phyloP scores from a whole-genome alignment of 1,284 basidiomycete genomes.

The Ustilago curta region DNA sequence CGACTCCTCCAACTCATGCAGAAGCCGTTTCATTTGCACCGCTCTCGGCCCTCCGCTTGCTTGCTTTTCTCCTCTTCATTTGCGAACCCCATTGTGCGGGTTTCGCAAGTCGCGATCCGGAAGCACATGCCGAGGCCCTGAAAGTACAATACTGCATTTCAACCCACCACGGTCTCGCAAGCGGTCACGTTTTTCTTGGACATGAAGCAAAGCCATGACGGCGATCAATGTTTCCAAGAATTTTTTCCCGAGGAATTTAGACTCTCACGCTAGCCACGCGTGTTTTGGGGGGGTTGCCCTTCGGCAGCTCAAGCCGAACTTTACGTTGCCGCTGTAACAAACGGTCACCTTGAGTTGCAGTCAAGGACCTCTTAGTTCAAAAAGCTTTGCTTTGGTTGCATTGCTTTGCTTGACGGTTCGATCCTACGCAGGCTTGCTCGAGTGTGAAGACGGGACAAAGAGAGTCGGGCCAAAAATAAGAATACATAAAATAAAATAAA shows the following conservation, averaged over 20 bases:
- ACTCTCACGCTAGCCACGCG: background rate
- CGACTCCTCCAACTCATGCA: background rate
- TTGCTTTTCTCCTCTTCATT: background rate
- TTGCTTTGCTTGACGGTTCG: too few relatives aligned
- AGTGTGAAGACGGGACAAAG: too few relatives aligned
- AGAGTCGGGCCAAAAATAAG: too few relatives aligned
- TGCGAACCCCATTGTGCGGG: background rate
- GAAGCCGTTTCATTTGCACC: background rate
- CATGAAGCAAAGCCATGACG: background rate
- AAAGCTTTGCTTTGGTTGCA: too few relatives aligned
- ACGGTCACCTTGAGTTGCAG: too few relatives aligned
- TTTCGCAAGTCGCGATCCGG: constrained; percentile 1
- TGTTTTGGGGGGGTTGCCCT: background rate
- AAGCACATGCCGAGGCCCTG: background rate
- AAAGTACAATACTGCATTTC: background rate
- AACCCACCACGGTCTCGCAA: background rate
- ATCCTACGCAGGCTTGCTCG: too few relatives aligned
- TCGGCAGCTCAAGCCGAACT: background rate
- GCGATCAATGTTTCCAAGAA: too few relatives aligned
- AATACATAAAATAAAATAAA: too few relatives aligned
- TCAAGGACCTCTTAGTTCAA: too few relatives aligned
- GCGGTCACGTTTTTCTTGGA: background rate
- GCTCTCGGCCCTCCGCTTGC: background rate
- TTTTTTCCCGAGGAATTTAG: too few relatives aligned
- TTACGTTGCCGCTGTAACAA: too few relatives aligned